Conservation (phyloP, 2,329 filamentous ascomycete species). For the Colletotrichum incanum region DNA sequence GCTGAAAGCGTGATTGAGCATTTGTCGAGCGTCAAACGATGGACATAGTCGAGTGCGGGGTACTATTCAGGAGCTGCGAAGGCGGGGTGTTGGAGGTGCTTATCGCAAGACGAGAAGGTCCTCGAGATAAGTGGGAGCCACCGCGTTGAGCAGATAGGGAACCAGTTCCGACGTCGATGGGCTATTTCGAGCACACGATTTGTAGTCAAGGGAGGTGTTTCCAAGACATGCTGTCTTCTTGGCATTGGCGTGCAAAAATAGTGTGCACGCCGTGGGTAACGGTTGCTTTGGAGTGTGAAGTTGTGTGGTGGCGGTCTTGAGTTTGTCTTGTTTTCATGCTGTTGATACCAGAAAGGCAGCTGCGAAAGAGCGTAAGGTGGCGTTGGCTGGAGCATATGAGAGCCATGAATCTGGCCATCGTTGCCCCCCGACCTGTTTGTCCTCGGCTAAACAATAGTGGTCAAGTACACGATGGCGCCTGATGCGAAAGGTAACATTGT, state of each 20-base stretch:
- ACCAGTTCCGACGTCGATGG: neutral
- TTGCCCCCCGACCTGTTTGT: neutral
- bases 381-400: neutral
- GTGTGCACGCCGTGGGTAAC: neutral
- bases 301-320: neutral
- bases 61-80: neutral
- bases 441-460: neutral
- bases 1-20: neutral
- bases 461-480: neutral
- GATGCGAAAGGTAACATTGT: neutral
- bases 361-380: neutral
- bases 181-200: neutral
- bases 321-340: neutral
- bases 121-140: slow-evolving; percentile 6
- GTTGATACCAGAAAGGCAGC: neutral
- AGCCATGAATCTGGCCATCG: neutral
- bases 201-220: slow-evolving; percentile 21
- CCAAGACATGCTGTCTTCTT: slow-evolving; percentile 11
- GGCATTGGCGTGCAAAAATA: slow-evolving; percentile 3
- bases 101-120: slow-evolving; percentile 1
- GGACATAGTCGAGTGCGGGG: slow-evolving; percentile 1
- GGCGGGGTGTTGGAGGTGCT: slow-evolving; percentile 1
- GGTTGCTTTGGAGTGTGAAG: neutral
- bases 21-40: neutral
- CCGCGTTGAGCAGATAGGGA: slow-evolving; percentile 4